phyloP scores from a whole-genome alignment of 495 filamentous ascomycete genomes.

The Aspergillus heteromorphus region DNA sequence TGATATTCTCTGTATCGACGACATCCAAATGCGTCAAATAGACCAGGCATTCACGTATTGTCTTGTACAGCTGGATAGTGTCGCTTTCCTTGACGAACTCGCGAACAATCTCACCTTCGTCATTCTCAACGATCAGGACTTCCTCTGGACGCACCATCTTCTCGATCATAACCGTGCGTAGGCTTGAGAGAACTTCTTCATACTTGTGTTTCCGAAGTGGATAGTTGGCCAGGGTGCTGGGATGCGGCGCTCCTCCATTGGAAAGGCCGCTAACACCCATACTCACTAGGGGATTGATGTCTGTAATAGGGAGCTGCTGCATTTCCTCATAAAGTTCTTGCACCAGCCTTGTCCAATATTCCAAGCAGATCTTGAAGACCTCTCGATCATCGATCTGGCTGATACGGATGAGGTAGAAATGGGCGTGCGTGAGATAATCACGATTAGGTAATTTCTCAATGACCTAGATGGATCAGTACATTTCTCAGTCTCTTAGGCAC shows the following conservation, averaged over 20 bases:
- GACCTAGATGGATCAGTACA: slow-evolving; percentile 49
- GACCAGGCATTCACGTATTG: slow-evolving; percentile 92
- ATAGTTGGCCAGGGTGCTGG: slow-evolving; percentile 72
- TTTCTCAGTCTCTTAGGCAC: background rate
- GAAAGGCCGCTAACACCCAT: slow-evolving; percentile 66
- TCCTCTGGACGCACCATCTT: slow-evolving; percentile 99
- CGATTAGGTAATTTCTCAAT: slow-evolving; percentile 93
- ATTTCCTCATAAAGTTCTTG: slow-evolving; percentile 98
- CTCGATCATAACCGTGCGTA: slow-evolving; percentile 98
- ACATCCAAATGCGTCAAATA: slow-evolving; percentile 98
- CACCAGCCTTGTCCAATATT: slow-evolving; percentile 99
- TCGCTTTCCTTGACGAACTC: slow-evolving; percentile 99
- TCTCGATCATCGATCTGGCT: slow-evolving; percentile 98
- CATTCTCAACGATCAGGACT: slow-evolving; percentile 98
- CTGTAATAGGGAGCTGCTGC: slow-evolving; percentile 86
- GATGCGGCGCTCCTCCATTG: slow-evolving; percentile 80
- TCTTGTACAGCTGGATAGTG: slow-evolving; percentile 99
- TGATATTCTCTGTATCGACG: slow-evolving; percentile 93
- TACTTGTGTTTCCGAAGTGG: slow-evolving; percentile 97
- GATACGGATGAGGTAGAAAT: slow-evolving; percentile 96
- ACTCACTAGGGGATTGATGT: slow-evolving; percentile 79
- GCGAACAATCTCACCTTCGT: slow-evolving; percentile 97
- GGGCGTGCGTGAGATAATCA: slow-evolving; percentile 89
- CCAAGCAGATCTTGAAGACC: slow-evolving; percentile 98
- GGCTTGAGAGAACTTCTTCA: slow-evolving; percentile 83